These are phyloP conservation scores for Globisporangium uncinulatum DNA, from an alignment of 352 stramenopile species.

Conservation along the genomic window DNA sequence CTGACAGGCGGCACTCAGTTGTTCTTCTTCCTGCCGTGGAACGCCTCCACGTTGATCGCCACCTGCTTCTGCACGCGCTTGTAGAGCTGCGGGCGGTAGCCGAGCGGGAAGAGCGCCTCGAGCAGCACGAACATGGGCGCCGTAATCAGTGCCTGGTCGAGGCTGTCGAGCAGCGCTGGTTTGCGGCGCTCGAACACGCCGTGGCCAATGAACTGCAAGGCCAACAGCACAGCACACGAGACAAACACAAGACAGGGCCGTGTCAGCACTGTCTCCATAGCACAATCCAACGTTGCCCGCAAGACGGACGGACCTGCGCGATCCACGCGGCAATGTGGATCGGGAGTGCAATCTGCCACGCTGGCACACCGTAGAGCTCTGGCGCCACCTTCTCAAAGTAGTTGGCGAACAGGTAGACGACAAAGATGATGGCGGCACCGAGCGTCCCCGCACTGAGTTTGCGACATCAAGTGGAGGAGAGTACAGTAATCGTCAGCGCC, in stretches of 20 bases:
- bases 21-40: slow-evolving; percentile 21
- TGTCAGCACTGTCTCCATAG: neutral
- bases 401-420: slow-evolving; percentile 53
- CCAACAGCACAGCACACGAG: too few relatives aligned
- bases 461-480: neutral
- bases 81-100: slow-evolving; percentile 69
- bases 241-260: too few relatives aligned
- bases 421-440: slow-evolving; percentile 43
- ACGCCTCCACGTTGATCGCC: slow-evolving; percentile 55
- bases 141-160: slow-evolving; percentile 77
- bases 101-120: slow-evolving; percentile 69
- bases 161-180: slow-evolving; percentile 77
- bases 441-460: slow-evolving; percentile 36
- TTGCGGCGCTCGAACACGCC: slow-evolving; percentile 82
- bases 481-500: neutral
- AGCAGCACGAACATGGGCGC: slow-evolving; percentile 86
- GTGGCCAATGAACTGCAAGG: slow-evolving; percentile 76
- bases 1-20: neutral
- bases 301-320: slow-evolving; percentile 8
- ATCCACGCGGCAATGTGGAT: slow-evolving; percentile 68
- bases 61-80: slow-evolving; percentile 52
- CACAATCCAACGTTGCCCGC: neutral
- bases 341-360: slow-evolving; percentile 46
- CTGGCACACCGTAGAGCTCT: slow-evolving; percentile 25
- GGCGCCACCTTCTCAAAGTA: slow-evolving; percentile 46